These are phyloP conservation scores for Chlamydomonas eustigma DNA, from an alignment of 139 green algal species.

Conservation along the genomic window DNA sequence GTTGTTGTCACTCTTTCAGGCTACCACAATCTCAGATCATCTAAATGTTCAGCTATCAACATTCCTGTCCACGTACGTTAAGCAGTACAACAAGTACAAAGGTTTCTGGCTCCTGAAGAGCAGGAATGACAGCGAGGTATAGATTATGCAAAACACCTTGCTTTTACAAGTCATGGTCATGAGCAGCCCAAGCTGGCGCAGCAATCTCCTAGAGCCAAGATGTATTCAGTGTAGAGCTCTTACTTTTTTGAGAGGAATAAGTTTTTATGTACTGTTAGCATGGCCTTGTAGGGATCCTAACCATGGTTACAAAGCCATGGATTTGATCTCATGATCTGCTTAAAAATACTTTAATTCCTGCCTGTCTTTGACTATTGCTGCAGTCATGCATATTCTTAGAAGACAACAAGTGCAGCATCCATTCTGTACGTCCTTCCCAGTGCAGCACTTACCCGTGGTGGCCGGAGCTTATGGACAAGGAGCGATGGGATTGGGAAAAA, in stretches of 20 bases:
- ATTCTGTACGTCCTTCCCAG: slow-evolving; percentile 28
- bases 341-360: not conserved
- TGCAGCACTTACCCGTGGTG: slow-evolving; percentile 65
- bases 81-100: slow-evolving; percentile 27
- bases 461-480: slow-evolving; percentile 47
- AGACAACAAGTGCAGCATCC: slow-evolving; percentile 28
- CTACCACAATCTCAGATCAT: slow-evolving; percentile 24
- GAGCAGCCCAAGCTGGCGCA: not conserved
- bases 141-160: not conserved
- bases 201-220: not conserved
- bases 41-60: slow-evolving; percentile 19
- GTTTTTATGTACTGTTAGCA: too few relatives aligned
- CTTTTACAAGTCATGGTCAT: not conserved
- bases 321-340: too few relatives aligned
- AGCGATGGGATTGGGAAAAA: slow-evolving; percentile 44
- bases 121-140: not conserved
- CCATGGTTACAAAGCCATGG: too few relatives aligned
- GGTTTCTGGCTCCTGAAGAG: slow-evolving; percentile 41
- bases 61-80: slow-evolving; percentile 35
- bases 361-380: not conserved
- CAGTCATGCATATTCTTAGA: slow-evolving; percentile 50
- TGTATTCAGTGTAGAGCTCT: not conserved
- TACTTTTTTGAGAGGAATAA: too few relatives aligned
- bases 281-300: too few relatives aligned
- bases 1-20: slow-evolving; percentile 23